These are phyloP conservation scores for Cyathus striatus DNA, from an alignment of 768 basidiomycete genomes.

Conservation along the genomic window DNA sequence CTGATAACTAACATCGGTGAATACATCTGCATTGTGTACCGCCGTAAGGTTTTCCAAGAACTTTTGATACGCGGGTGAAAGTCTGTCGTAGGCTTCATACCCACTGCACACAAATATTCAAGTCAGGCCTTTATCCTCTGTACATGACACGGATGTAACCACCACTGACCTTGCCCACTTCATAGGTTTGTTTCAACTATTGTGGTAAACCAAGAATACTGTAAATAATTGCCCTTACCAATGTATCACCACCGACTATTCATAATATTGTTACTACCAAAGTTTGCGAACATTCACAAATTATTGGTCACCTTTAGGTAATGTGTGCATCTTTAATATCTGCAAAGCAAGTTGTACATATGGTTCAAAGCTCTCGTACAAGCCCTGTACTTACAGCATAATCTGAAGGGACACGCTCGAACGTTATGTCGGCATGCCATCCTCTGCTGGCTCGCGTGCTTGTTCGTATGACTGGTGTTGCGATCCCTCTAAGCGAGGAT, in stretches of 20 bases:
- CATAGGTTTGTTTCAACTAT: background rate
- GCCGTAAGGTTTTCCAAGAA: slow-evolving; percentile 60
- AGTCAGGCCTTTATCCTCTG: background rate
- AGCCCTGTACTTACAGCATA: slow-evolving; percentile 33
- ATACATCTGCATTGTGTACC: slow-evolving; percentile 41
- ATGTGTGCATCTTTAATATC: slow-evolving; percentile 36
- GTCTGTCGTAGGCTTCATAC: slow-evolving; percentile 61
- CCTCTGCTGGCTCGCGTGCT: slow-evolving; percentile 34
- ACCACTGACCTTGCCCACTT: slow-evolving; percentile 34
- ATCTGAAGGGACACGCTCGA: slow-evolving; percentile 56
- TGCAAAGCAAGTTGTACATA: slow-evolving; percentile 5
- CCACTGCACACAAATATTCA: slow-evolving; percentile 19
- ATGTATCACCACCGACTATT: slow-evolving; percentile 36
- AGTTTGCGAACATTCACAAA: too few relatives aligned
- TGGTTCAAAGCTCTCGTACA: background rate
- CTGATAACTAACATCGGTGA: slow-evolving; percentile 24
- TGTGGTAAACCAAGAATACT: background rate
- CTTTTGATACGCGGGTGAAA: slow-evolving; percentile 46
- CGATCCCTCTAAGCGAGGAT: slow-evolving; percentile 27
- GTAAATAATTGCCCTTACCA: slow-evolving; percentile 20
- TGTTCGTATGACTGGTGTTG: slow-evolving; percentile 23
- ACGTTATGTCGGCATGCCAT: slow-evolving; percentile 58
- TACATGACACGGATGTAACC: too few relatives aligned
- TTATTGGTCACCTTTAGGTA: slow-evolving; percentile 30
- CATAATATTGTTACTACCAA: too few relatives aligned